Evolutionary conservation across 768 basidiomycete genomes (phyloP).

Genomic region (Austroboletus eburneus): DNA sequence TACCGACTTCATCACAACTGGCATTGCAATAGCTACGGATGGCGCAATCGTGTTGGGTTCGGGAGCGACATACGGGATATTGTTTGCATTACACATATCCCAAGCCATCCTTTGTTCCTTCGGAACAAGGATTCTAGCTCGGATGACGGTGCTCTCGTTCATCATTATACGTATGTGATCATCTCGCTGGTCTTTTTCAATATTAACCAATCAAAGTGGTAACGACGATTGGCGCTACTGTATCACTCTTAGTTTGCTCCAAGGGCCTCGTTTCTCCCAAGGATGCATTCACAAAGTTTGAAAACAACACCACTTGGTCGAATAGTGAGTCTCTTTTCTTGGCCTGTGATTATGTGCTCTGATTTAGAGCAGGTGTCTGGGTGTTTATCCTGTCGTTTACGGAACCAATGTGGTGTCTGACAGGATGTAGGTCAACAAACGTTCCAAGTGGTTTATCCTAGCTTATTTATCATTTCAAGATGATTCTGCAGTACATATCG

Average conservation of each 20-base stretch:
- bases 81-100: conserved; percentile 13
- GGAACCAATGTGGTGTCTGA: conserved; percentile 23
- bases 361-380: conserved; percentile 15
- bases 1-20: conserved; percentile 16
- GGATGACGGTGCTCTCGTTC: conserved; percentile 16
- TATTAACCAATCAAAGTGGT: conserved; percentile 9
- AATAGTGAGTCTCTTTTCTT: conserved; percentile 7
- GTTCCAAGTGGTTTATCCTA: neutral
- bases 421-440: conserved; percentile 15
- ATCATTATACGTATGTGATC: conserved; percentile 14
- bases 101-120: conserved; percentile 22
- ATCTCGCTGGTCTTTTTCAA: neutral
- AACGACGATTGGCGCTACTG: conserved; percentile 14
- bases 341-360: neutral
- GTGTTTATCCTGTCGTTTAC: conserved; percentile 26
- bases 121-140: conserved; percentile 20
- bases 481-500: conserved; percentile 45
- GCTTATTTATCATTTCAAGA: conserved; percentile 23
- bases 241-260: conserved; percentile 19
- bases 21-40: conserved; percentile 22
- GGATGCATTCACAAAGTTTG: conserved; percentile 22
- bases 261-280: conserved; percentile 12
- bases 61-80: conserved; percentile 21
- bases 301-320: conserved; percentile 25
- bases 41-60: conserved; percentile 15